Conservation (phyloP, 2,329 filamentous ascomycete genomes). For the Coccinonectria pachysandricola region DNA sequence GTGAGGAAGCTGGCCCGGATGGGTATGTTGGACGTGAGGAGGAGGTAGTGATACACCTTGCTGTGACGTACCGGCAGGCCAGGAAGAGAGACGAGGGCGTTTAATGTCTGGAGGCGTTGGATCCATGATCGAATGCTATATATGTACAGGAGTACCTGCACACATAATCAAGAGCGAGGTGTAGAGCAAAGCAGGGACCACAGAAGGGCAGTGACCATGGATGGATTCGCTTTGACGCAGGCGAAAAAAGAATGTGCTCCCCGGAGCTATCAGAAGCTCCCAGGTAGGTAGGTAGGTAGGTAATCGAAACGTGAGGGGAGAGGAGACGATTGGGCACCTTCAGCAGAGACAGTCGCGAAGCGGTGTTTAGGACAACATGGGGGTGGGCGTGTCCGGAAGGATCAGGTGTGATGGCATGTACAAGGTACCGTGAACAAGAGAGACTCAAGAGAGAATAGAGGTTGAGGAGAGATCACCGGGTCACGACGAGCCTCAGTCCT, state of each 20-base stretch:
- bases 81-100: constrained; percentile 44
- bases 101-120: constrained; percentile 47
- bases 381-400: constrained; percentile 21
- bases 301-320: constrained; percentile 18
- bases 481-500: constrained; percentile 14
- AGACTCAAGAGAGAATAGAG: constrained; percentile 9
- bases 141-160: constrained; percentile 25
- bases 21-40: constrained; percentile 13
- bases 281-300: too few relatives aligned
- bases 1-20: constrained; percentile 20
- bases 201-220: constrained; percentile 26
- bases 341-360: constrained; percentile 15
- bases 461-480: constrained; percentile 14
- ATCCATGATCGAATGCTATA: constrained; percentile 45
- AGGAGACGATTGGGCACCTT: constrained; percentile 22
- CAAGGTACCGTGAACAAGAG: constrained; percentile 12
- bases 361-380: constrained; percentile 19
- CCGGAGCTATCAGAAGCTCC: constrained; percentile 21
- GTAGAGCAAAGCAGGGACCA: constrained; percentile 28
- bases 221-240: constrained; percentile 18
- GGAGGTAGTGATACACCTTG: constrained; percentile 37
- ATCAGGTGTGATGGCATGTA: constrained; percentile 21
- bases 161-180: constrained; percentile 27
- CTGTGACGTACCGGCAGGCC: constrained; percentile 38
- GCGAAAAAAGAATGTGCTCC: constrained; percentile 15